These are phyloP conservation scores for Kwoniella shivajii DNA, from an alignment of 1,284 basidiomycete species.

Conservation along the genomic window DNA sequence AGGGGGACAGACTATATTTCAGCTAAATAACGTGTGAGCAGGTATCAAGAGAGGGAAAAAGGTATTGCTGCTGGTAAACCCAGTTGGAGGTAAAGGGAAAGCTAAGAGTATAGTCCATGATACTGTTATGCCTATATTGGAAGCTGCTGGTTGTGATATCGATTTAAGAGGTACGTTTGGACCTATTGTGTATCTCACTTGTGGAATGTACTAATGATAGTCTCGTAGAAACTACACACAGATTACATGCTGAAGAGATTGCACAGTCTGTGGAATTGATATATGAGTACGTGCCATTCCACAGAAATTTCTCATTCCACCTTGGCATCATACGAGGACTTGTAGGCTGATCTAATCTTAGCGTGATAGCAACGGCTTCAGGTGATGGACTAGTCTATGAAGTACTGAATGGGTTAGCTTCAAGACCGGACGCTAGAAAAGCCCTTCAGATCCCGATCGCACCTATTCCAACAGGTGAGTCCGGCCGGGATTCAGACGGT, in stretches of 20 bases:
- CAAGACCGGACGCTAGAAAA: constrained; percentile 66
- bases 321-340: neutral
- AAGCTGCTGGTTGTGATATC: constrained; percentile 70
- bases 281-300: constrained; percentile 68
- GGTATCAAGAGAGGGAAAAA: constrained; percentile 60
- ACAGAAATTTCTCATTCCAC: no score
- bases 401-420: constrained; percentile 86
- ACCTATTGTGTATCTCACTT: no score
- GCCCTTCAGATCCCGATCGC: constrained; percentile 78
- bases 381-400: constrained; percentile 92
- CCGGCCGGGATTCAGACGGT: neutral
- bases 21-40: constrained; percentile 25
- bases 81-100: constrained; percentile 81
- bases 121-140: constrained; percentile 75
- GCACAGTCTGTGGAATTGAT: constrained; percentile 64
- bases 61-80: constrained; percentile 82
- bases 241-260: constrained; percentile 73
- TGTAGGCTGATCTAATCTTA: constrained; percentile 16
- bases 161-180: constrained; percentile 65
- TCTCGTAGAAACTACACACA: constrained; percentile 73
- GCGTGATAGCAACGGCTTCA: constrained; percentile 76
- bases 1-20: neutral
- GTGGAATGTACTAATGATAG: no score
- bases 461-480: constrained; percentile 82
- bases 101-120: constrained; percentile 65